Conservation (phyloP, 352 stramenopile genomes). For the Globisporangium polare region DNA sequence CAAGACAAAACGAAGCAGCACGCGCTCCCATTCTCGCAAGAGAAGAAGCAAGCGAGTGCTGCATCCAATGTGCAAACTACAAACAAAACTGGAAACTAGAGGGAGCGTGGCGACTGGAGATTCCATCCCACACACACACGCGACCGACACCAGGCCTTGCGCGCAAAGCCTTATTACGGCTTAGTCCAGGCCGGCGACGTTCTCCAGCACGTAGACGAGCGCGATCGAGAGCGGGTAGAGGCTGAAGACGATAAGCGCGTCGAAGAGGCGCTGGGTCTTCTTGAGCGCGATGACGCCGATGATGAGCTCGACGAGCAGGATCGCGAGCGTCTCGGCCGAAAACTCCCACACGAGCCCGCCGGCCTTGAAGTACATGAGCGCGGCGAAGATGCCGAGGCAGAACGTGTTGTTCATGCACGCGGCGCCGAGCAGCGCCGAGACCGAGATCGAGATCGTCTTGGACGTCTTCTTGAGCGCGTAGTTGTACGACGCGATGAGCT, state of each 20-base stretch:
- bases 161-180: background rate
- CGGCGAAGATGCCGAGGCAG: conserved; percentile 97
- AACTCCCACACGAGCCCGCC: conserved; percentile 96
- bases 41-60: no score
- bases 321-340: conserved; percentile 95
- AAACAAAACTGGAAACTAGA: background rate
- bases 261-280: conserved; percentile 84
- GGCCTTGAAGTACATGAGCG: conserved; percentile 93
- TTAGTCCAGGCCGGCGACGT: conserved; percentile 90
- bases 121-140: background rate
- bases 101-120: background rate
- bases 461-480: conserved; percentile 98
- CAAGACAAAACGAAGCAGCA: no score
- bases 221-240: conserved; percentile 94
- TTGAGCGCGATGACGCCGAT: conserved; percentile 84
- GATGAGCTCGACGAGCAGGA: conserved; percentile 94
- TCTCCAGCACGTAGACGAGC: conserved; percentile 92
- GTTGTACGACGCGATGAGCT: conserved; percentile 97
- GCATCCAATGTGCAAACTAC: no score
- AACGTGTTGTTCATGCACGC: conserved; percentile 99
- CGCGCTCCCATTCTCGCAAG: no score
- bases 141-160: background rate
- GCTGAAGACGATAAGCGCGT: conserved; percentile 77
- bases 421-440: conserved; percentile 92
- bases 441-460: conserved; percentile 96